phyloP scores from a whole-genome alignment of 345 rosid species.

The Pelargonium nanum region DNA sequence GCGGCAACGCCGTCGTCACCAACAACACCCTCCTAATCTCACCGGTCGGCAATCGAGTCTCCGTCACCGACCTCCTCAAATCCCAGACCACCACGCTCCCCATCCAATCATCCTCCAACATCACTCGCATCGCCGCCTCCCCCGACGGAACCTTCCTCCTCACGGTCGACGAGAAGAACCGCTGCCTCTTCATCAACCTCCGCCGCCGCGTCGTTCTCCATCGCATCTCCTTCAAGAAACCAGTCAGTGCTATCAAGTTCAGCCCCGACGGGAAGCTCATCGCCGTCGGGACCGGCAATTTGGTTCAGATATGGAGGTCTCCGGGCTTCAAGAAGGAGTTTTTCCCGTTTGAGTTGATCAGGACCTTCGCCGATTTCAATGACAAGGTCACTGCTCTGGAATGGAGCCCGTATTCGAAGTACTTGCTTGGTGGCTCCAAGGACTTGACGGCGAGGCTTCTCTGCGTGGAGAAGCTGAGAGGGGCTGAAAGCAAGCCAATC shows the following conservation, averaged over 20 bases:
- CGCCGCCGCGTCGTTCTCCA: conserved; percentile 69
- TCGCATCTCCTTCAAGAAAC: conserved; percentile 49
- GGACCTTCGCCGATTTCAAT: conserved; percentile 70
- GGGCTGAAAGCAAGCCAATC: conserved; percentile 54
- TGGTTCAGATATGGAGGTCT: conserved; percentile 80
- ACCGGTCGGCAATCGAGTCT: conserved; percentile 83
- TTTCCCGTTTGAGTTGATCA: conserved; percentile 59
- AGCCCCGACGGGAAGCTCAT: conserved; percentile 71
- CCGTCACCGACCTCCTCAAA: conserved; percentile 76
- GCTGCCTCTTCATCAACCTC: conserved; percentile 73
- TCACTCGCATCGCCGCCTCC: conserved; percentile 64
- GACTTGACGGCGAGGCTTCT: conserved; percentile 76
- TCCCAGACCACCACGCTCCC: conserved; percentile 65
- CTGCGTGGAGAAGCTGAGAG: conserved; percentile 47
- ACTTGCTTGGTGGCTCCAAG: conserved; percentile 76
- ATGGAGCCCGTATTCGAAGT: conserved; percentile 72
- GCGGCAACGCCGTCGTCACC: conserved; percentile 61
- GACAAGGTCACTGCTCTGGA: conserved; percentile 54
- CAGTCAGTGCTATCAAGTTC: conserved; percentile 50
- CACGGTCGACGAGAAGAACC: conserved; percentile 65
- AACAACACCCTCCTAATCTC: conserved; percentile 62
- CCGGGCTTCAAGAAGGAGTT: conserved; percentile 69
- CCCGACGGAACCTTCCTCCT: conserved; percentile 70
- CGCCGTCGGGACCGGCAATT: conserved; percentile 73
- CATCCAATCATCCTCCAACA: conserved; percentile 52